phyloP scores from a whole-genome alignment of 768 basidiomycete genomes.

The Tubosaeta brunneosetosa region DNA sequence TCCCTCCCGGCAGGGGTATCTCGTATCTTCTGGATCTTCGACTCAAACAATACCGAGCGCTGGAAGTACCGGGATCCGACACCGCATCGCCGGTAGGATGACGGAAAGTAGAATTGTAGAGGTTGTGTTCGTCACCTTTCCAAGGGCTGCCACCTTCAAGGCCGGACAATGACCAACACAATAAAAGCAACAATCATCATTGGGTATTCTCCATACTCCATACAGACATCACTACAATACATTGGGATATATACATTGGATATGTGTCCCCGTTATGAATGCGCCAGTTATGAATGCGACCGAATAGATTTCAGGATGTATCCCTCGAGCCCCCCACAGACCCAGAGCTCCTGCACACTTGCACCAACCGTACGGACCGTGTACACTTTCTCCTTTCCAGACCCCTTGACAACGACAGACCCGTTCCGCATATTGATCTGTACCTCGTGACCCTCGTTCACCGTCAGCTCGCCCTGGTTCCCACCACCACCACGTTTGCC shows the following conservation, averaged over 20 bases:
- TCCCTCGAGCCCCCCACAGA: conserved; percentile 90
- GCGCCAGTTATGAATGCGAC: conserved; percentile 22
- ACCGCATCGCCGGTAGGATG: neutral
- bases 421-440: conserved; percentile 69
- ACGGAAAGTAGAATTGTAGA: neutral
- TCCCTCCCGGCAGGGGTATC: conserved; percentile 48
- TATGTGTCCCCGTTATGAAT: neutral
- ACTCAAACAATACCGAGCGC: conserved; percentile 20
- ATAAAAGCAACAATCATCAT: neutral
- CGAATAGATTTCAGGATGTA: conserved; percentile 76
- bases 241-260: neutral
- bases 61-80: conserved; percentile 3
- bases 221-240: neutral
- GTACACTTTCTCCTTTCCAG: conserved; percentile 52
- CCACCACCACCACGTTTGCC: conserved; percentile 78
- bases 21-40: conserved; percentile 26
- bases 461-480: conserved; percentile 76
- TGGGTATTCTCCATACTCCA: neutral
- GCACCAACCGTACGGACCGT: conserved; percentile 73
- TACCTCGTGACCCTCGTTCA: conserved; percentile 64
- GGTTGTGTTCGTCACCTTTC: neutral
- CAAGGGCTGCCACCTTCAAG: neutral
- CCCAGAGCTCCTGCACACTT: conserved; percentile 97
- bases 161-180: neutral
- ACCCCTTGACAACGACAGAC: conserved; percentile 48